Evolutionary conservation across 441 rosid species (phyloP), one percentile per base, ranked within the genome.

Genomic region (Adansonia madagascariensis): DNA sequence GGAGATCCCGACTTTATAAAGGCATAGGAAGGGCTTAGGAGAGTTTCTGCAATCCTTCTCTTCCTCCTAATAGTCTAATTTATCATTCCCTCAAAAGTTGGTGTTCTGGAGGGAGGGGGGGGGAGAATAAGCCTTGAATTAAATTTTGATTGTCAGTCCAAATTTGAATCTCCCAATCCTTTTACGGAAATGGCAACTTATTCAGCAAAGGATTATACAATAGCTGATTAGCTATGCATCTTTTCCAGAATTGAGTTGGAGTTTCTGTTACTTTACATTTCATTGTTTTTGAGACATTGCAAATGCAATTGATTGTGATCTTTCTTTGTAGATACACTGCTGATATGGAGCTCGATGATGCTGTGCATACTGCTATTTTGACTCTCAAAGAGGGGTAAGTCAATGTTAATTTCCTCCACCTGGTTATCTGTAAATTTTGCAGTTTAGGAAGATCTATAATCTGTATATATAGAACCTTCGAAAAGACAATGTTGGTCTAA

Each of bases 261-360:
- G 24, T 52, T 65, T 39, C 17, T 7, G 6, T 49, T 75, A 35
- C 17, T 6, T 52, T 12, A 64, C 14, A 17, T 17, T 39, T 50
- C 14, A 0, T 52, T 49, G 73, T 65, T 41, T 6, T 35, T 65
- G 65, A 66, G 43, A 52, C 59, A 15, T 24, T 43, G 73, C 59
- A 53, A 62, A 73, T 18, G 39, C 43, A 12, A 6, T 75, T 73
- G 53, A 57, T 55, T 24, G 10, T 56, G 56, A 24, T 20, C 67
- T 50, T 56, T 78, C 10, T 4, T 4, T 67, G 56, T 39, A 94
- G 99, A 86, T 97, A 93, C 82, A 90, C 98, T 0, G 98, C 94
- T 78, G 99, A 97, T 80, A 93, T 97, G 98, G 99, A 97, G 86
- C 98, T 97, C 59, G 99, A 97, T 77, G 98, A 94, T 87, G 99